Base-by-base conservation (phyloP, 768 basidiomycete species). In the Neoboletus subvelutipes region DNA sequence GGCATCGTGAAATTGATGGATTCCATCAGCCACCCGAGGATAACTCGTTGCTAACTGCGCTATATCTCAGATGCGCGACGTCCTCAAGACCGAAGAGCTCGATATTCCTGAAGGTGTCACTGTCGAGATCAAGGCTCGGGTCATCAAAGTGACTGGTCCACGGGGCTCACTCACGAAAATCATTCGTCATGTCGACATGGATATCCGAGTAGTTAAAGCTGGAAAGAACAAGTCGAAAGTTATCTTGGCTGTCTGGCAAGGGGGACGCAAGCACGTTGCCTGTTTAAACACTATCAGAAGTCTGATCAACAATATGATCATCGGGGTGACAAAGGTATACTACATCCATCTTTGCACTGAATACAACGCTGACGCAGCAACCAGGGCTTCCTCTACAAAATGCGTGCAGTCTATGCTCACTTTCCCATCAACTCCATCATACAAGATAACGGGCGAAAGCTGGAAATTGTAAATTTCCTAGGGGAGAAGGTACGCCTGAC, bases 371-470 rank as follows among this genome's bases (percentile, higher is more conserved):
- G 36, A 66, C 34, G 13, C 17, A 12, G 26, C 15, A 45, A 52
- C 42, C 64, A 95, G 95, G 97, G 97, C 60, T 99, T 98, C 87
- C 86, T 87, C 67, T 99, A 99, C 85, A 99, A 98, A 88, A 98
- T 99, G 96, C 92, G 95, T 66, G 84, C 94, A 28, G 97, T 99
- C 51, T 99, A 98, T 71, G 97, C 97, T 67, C 97, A 99, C 81
- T 99, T 99, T 82, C 97, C 97, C 59, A 97, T 99, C 83, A 99
- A 99, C 81, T 88, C 89, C 73, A 96, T 97, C 73, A 92, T 96
- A 68, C 87, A 90, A 73, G 85, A 90, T 9, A 73, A 74, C 57
- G 92, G 90, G 52, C 73, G 69, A 39, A 74, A 83, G 47, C 75
- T 95, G 46, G 94, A 96, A 74, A 96, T 97, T 74, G 89, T 94